Percentiles rank a stretch among this genome's conserved stretches.
Evolutionary conservation across 2,329 filamentous ascomycete genomes (phyloP).

Genomic region (Leptodontidium sp.): DNA sequence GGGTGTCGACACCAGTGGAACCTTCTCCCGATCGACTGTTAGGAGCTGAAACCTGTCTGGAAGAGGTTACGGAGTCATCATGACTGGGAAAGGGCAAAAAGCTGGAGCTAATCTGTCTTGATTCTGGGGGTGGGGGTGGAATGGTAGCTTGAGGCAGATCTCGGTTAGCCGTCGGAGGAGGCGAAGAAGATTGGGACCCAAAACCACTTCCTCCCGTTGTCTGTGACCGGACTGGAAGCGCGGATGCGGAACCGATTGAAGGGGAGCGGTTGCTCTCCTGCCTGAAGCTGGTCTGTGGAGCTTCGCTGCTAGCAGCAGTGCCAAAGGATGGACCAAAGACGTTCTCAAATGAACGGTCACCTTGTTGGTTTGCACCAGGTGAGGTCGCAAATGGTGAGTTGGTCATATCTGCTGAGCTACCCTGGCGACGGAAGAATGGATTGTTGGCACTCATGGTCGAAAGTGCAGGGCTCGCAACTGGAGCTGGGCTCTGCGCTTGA

Average conservation of each 20-base stretch:
- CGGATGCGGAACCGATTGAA: conserved; percentile 34
- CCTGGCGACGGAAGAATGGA: conserved; percentile 85
- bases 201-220: conserved; percentile 40
- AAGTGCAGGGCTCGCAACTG: conserved; percentile 73
- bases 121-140: conserved; percentile 72
- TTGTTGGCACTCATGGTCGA: conserved; percentile 83
- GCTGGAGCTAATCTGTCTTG: conserved; percentile 79
- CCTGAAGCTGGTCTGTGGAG: conserved; percentile 68
- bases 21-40: conserved; percentile 68
- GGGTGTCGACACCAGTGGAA: conserved; percentile 49
- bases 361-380: conserved; percentile 49
- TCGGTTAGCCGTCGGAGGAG: conserved; percentile 70
- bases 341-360: conserved; percentile 81
- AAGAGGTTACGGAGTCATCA: conserved; percentile 76
- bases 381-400: conserved; percentile 56
- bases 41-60: conserved; percentile 79
- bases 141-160: conserved; percentile 64
- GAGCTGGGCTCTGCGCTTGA: conserved; percentile 48
- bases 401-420: conserved; percentile 61
- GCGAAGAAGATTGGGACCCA: conserved; percentile 55
- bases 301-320: conserved; percentile 48
- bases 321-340: conserved; percentile 79
- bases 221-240: conserved; percentile 41
- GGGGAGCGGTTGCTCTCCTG: conserved; percentile 47
- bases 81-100: conserved; percentile 74